Evolutionary conservation across 139 green algal species (phyloP).

Genomic region (Diplosphaera chodatii): DNA sequence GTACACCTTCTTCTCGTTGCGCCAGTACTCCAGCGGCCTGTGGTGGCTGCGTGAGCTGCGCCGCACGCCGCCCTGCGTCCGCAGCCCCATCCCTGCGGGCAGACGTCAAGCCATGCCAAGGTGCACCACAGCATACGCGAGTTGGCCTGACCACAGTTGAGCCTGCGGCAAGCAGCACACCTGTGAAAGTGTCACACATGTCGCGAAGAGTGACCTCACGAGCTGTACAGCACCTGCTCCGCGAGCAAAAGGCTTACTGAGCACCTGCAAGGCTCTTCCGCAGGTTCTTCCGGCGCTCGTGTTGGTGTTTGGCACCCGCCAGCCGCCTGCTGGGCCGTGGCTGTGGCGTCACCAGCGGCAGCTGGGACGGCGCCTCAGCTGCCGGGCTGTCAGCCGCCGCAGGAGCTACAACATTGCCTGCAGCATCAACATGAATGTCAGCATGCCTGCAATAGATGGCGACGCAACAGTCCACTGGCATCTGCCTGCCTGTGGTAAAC

Average conservation of each 20-base stretch:
- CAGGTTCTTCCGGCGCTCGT: background rate
- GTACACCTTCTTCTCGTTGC: constrained; percentile 44
- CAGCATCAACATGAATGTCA: too few relatives aligned
- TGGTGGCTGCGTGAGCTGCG: constrained; percentile 29
- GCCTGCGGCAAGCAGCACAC: too few relatives aligned
- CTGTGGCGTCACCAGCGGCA: background rate
- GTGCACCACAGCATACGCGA: too few relatives aligned
- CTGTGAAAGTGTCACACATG: too few relatives aligned
- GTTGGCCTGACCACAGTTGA: too few relatives aligned
- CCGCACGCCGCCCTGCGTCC: constrained; percentile 21
- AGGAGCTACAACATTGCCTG: too few relatives aligned
- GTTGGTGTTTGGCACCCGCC: background rate
- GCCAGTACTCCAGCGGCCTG: constrained; percentile 48
- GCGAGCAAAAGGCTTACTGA: background rate
- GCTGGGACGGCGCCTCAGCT: too few relatives aligned
- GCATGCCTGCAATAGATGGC: too few relatives aligned
- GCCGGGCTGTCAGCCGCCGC: too few relatives aligned
- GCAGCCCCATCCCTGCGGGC: constrained; percentile 26
- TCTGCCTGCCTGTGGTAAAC: too few relatives aligned
- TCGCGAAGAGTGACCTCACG: background rate
- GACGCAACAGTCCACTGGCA: too few relatives aligned
- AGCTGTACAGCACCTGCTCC: background rate
- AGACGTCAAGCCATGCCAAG: background rate
- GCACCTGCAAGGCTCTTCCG: background rate
- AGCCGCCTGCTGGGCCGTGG: background rate